Base-by-base conservation (phyloP, 208 protist genomes). In the Balamuthia mandrillaris region DNA sequence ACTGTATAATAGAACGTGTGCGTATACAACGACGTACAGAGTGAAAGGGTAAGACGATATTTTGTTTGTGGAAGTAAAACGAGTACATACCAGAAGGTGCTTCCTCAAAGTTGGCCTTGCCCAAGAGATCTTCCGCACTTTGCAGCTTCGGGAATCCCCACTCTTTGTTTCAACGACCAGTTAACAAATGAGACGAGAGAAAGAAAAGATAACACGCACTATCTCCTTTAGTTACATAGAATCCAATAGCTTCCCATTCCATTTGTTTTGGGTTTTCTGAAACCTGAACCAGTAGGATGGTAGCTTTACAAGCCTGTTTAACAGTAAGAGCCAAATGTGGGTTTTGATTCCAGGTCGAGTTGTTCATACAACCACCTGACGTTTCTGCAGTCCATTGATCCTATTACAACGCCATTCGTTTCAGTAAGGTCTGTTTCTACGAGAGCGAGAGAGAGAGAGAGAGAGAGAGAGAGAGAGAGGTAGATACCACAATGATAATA, bases 241-340 rank as follows among this genome's bases (percentile, higher is more conserved):
- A 70, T 16, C 61, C 61, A 39, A 70, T 70, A 39, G 61, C 61
- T n/a, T n/a, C n/a, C n/a, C n/a, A n/a, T n/a, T n/a, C n/a, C n/a
- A n/a, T n/a, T n/a, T n/a, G n/a, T n/a, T n/a, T n/a, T n/a, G n/a
- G n/a, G n/a, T n/a, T n/a, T n/a, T n/a, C n/a, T n/a, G n/a, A n/a
- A n/a, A n/a, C n/a, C n/a, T n/a, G n/a, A n/a, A n/a, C n/a, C n/a
- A n/a, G n/a, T n/a, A 52, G 47, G 47, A 18, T 10, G 18, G 47
- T 52, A 18, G 47, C 14, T n/a, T 4, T 7, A 27, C 7, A 24
- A 39, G 1, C 41, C 61, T 44, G 14, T 6, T 39, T 27, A 3
- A 39, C 61, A 5, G 61, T 47, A 39, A 70, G 61, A 1, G 61
- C 41, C n/a, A 70, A 70, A 39, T 70, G 61, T 7, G 61, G 61